Conservation (phyloP, 2,329 filamentous ascomycete species). For the Orbilia blumenaviensis region DNA sequence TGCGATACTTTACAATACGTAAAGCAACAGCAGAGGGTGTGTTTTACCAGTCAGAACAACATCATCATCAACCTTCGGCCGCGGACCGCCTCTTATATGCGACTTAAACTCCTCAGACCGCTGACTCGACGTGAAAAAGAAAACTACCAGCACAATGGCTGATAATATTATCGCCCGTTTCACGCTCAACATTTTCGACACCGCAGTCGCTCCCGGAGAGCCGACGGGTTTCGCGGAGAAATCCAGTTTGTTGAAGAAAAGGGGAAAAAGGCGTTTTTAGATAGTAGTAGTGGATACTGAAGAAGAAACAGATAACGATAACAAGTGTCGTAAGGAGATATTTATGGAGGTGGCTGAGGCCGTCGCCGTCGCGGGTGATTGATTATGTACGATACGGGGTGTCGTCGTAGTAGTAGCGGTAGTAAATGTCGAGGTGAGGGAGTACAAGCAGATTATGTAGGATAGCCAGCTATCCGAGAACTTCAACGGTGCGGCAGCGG, state of each 20-base stretch:
- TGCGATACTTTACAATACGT: background rate
- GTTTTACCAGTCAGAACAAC: background rate
- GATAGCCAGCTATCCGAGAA: conserved; percentile 52
- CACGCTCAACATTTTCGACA: conserved; percentile 40
- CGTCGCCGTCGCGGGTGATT: background rate
- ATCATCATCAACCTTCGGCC: conserved; percentile 34
- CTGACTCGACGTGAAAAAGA: conserved; percentile 47
- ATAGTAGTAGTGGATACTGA: too few species aligned
- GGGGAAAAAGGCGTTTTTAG: too few species aligned
- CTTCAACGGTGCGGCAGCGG: background rate
- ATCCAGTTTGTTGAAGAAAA: conserved; percentile 38
- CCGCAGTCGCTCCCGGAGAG: conserved; percentile 29
- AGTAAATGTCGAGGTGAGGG: background rate
- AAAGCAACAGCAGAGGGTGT: background rate
- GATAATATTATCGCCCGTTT: conserved; percentile 50
- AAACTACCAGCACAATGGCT: conserved; percentile 39
- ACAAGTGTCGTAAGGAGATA: background rate
- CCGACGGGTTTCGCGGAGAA: conserved; percentile 37
- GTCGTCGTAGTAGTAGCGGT: background rate
- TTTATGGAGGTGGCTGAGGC: background rate
- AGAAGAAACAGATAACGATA: background rate
- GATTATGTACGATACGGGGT: background rate
- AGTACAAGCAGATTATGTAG: conserved; percentile 12
- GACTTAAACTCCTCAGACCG: conserved; percentile 22
- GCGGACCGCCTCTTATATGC: conserved; percentile 36